Conservation (phyloP, 176 grass and related monocot genomes). For the Ananas comosus region DNA sequence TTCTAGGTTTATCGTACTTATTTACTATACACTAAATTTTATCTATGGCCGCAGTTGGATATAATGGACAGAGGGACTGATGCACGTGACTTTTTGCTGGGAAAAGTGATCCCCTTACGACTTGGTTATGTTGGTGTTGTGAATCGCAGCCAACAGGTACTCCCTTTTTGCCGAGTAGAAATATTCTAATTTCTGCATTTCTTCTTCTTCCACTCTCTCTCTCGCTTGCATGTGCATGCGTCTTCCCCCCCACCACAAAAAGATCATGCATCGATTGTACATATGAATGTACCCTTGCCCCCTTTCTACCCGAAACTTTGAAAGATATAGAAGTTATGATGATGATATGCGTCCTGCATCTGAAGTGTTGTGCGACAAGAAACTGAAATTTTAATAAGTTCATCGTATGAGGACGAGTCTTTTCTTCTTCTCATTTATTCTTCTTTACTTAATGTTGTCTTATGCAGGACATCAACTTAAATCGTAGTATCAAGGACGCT, state of each 20-base stretch:
- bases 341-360: not conserved
- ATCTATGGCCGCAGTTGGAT: constrained; percentile 58
- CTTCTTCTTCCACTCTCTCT: no score
- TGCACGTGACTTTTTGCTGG: constrained; percentile 90
- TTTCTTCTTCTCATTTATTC: constrained; percentile 1
- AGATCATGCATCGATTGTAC: no score
- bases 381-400: not conserved
- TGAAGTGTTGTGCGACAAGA: not conserved
- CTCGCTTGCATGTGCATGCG: no score
- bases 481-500: constrained; percentile 92
- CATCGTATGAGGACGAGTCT: no score
- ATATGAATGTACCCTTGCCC: no score
- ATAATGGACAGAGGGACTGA: constrained; percentile 99
- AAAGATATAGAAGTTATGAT: not conserved
- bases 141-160: constrained; percentile 89
- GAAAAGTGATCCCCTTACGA: constrained; percentile 88
- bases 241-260: no score
- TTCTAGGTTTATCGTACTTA: not conserved
- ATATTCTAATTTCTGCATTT: constrained; percentile 1
- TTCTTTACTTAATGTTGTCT: constrained; percentile 10
- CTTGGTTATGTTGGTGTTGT: constrained; percentile 92
- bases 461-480: constrained; percentile 73
- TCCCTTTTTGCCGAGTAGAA: not conserved
- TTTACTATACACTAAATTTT: constrained; percentile 16
- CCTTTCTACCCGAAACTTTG: no score